phyloP scores from a whole-genome alignment of 331 rosid species.

The Quercus lobata region DNA sequence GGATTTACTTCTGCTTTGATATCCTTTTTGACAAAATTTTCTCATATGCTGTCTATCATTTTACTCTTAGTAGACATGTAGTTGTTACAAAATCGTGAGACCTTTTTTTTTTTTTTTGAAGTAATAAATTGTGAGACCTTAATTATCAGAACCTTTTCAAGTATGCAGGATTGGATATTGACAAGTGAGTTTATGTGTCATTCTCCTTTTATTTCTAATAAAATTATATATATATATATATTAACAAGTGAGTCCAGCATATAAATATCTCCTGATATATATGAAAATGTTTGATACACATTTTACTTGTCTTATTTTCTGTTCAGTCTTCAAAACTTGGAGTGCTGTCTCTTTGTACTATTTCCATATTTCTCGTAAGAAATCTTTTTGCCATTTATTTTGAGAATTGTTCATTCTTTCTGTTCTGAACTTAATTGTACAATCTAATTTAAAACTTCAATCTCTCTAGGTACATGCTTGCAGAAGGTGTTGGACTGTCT shows the following conservation, averaged over 20 bases:
- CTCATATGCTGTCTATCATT: conserved; percentile 9
- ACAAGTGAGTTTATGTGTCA: conserved; percentile 57
- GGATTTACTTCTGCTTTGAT: conserved; percentile 90
- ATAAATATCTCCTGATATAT: conserved; percentile 1
- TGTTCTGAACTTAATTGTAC: conserved; percentile 9
- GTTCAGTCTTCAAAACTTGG: conserved; percentile 88
- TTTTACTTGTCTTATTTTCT: conserved; percentile 14
- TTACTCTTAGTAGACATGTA: conserved; percentile 16
- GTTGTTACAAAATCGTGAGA: conserved; percentile 20
- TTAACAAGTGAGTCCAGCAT: conserved; percentile 72
- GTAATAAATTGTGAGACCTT: conserved; percentile 47
- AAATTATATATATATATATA: conserved; percentile 4
- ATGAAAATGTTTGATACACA: conserved; percentile 21
- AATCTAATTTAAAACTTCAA: conserved; percentile 16
- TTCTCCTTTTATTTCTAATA: no score
- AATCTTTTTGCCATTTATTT: conserved; percentile 20
- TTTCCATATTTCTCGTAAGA: conserved; percentile 94
- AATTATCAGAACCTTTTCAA: conserved; percentile 78
- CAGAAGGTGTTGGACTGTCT: conserved; percentile 90
- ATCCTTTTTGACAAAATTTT: conserved; percentile 55
- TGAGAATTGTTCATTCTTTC: conserved; percentile 5
- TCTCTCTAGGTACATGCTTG: conserved; percentile 79
- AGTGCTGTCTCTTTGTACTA: conserved; percentile 90
- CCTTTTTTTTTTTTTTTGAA: conserved; percentile 35
- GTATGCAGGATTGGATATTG: conserved; percentile 93